Base-by-base conservation (phyloP, 768 basidiomycete species). In the Termitomyces sp. region DNA sequence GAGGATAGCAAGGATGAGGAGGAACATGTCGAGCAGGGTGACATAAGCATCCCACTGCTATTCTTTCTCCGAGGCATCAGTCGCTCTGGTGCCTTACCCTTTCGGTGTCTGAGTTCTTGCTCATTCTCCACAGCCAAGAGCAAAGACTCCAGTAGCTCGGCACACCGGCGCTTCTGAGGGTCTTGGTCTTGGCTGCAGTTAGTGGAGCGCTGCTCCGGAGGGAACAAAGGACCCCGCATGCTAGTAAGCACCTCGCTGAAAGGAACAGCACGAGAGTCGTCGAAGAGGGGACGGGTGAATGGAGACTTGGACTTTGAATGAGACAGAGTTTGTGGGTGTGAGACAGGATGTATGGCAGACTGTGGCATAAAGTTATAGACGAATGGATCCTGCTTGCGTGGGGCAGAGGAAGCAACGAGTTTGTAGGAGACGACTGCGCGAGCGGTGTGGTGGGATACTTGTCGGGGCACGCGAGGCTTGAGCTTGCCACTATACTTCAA, bases 171-270 rank as follows among this genome's bases (percentile, higher is more conserved):
- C 50, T 59, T 65, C 39, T 54, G 55, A 37, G 51, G 35, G 40
- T 61, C 43, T 55, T 49, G 35, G 40, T 61, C 43, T 55, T 49
- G 56, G 49, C 59, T 61, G 21, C 40, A 49, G 63, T 74, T 70
- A 52, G 63, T 72, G 63, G 62, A 70, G 50, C 60, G 66, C 35
- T 65, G 55, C 30, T 79, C 74, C 5, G 66, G 58, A 1, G 78
- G 81, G 61, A 86, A 86, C 19, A 86, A 71, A 5, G 76, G 72
- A 5, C 85, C 85, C 41, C 79, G 73, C 81, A 86, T 85, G 64
- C 79, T 77, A 44, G 65, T 65, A 43, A 83, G 68, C 49, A 86
- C 84, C 35, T 83, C 81, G 48, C 75, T 73, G 67, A 86, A 86
- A 1, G 80, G 67, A 11, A 86, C 77, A 7, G 74, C 62, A 21